These are phyloP conservation scores for Diaporthe australafricana DNA, from an alignment of 2,329 filamentous ascomycete genomes.

Conservation along the genomic window DNA sequence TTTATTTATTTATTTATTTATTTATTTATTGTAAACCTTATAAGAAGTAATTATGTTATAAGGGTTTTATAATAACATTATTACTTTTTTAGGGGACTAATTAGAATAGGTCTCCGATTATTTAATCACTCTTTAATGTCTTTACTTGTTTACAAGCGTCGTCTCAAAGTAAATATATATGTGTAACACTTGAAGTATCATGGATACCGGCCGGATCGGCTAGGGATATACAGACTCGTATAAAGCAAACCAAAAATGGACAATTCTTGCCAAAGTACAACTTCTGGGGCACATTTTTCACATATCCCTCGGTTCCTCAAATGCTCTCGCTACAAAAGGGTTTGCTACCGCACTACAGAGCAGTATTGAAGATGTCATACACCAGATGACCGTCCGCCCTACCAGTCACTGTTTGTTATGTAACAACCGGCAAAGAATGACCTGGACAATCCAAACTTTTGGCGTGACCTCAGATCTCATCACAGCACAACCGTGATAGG, in stretches of 20 bases:
- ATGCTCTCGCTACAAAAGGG: not conserved
- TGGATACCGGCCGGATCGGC: not conserved
- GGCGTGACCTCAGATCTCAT: not conserved
- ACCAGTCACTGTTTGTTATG: not conserved
- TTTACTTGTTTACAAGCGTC: slow-evolving; percentile 5
- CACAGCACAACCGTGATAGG: slow-evolving; percentile 1
- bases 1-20: no score
- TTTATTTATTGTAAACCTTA: no score
- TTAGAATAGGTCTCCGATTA: no score
- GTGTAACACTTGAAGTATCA: not conserved
- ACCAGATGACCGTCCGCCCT: not conserved
- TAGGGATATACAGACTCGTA: not conserved
- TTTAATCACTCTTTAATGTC: not conserved
- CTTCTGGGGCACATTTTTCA: not conserved
- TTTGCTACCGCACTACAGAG: not conserved
- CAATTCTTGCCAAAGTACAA: no score
- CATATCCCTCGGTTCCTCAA: not conserved
- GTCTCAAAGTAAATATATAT: not conserved
- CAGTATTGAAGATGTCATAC: not conserved
- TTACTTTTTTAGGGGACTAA: no score
- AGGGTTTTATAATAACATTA: no score
- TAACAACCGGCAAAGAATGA: not conserved
- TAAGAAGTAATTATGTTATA: no score
- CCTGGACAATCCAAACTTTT: not conserved
- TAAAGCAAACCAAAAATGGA: not conserved